Conservation (phyloP, 805 yeast genomes). For the Pichia exigua region DNA sequence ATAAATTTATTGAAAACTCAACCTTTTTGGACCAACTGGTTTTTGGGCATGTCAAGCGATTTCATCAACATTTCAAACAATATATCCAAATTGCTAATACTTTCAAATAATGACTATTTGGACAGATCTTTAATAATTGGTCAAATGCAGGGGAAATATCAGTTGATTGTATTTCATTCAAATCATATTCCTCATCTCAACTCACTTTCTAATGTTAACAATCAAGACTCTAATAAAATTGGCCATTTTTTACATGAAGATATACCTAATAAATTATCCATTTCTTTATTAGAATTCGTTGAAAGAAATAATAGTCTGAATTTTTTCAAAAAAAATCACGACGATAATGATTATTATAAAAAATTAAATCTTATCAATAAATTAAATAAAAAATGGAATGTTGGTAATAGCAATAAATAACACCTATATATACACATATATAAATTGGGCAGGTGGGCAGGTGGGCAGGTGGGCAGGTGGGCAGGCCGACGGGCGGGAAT, state of each 20-base stretch:
- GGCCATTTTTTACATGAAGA: conserved; percentile 98
- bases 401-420: conserved; percentile 14
- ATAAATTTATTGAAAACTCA: conserved; percentile 55
- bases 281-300: conserved; percentile 42
- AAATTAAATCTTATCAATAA: conserved; percentile 22
- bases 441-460: neutral
- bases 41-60: conserved; percentile 50
- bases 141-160: conserved; percentile 97
- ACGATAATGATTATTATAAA: conserved; percentile 5
- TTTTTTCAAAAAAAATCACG: neutral
- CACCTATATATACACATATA: neutral
- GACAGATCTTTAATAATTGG: conserved; percentile 86
- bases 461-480: too few relatives aligned
- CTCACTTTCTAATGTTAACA: neutral
- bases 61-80: conserved; percentile 32
- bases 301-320: conserved; percentile 36
- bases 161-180: conserved; percentile 64
- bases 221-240: conserved; percentile 36
- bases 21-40: conserved; percentile 81
- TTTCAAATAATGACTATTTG: conserved; percentile 85
- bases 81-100: conserved; percentile 60
- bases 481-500: too few relatives aligned
- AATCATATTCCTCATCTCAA: neutral
- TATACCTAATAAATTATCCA: conserved; percentile 58
- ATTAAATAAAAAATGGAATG: conserved; percentile 29